Conservation (phyloP, 2,329 filamentous ascomycete genomes). For the Aspergillus floridensis region DNA sequence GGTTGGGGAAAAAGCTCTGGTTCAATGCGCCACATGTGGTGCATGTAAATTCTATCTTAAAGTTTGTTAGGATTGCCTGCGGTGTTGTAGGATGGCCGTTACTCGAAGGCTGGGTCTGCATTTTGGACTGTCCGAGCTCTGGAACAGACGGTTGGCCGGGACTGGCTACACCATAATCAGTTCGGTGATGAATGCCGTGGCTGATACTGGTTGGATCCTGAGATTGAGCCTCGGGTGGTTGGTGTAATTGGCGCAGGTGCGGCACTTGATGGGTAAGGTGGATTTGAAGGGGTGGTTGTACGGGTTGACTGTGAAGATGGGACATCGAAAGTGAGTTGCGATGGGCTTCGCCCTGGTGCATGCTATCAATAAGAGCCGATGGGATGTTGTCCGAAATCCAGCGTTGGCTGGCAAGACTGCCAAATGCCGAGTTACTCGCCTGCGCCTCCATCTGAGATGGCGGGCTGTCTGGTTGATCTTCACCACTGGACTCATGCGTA, state of each 20-base stretch:
- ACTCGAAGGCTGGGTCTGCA: slow-evolving; percentile 23
- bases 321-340: slow-evolving; percentile 20
- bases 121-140: slow-evolving; percentile 23
- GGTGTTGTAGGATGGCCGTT: slow-evolving; percentile 26
- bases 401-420: slow-evolving; percentile 29
- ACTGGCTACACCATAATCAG: slow-evolving; percentile 23
- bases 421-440: slow-evolving; percentile 26
- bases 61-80: slow-evolving; percentile 35
- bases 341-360: slow-evolving; percentile 24
- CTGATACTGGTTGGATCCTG: slow-evolving; percentile 23
- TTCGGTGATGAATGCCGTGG: slow-evolving; percentile 23
- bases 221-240: slow-evolving; percentile 21
- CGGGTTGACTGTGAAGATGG: slow-evolving; percentile 20
- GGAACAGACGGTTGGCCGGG: slow-evolving; percentile 19
- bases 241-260: slow-evolving; percentile 16
- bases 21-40: slow-evolving; percentile 39
- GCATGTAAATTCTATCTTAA: slow-evolving; percentile 43
- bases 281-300: slow-evolving; percentile 16
- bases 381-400: slow-evolving; percentile 33
- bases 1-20: slow-evolving; percentile 39
- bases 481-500: slow-evolving; percentile 24
- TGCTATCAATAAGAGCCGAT: slow-evolving; percentile 28
- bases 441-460: slow-evolving; percentile 27
- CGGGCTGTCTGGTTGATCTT: slow-evolving; percentile 26
- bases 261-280: slow-evolving; percentile 16